Evolutionary conservation across 495 filamentous ascomycete genomes (phyloP), one percentile per base, ranked within the genome.

Genomic region (Chaetomium fimeti): DNA sequence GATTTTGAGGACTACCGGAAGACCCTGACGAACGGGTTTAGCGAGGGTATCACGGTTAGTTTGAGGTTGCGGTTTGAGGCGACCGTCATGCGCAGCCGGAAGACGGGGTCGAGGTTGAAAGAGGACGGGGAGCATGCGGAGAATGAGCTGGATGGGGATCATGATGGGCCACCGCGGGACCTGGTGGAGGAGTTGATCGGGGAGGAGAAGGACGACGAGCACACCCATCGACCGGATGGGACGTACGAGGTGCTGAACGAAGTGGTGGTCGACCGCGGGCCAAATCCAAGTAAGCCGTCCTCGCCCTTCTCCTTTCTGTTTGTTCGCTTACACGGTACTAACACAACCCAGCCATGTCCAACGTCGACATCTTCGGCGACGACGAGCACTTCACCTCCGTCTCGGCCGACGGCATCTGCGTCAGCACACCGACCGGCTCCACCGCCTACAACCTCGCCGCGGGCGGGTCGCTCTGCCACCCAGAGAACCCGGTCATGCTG

Each of bases 361-460:
- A 85, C 54, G 92, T 90, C 45, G 92, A 95, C 71, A 80, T 98
- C 40, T 97, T 97, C 71, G 95, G 95, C 47, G 95, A 97, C 71
- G 90, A 97, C 71, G 91, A 97, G 69, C 91, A 96, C 77, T 93
- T 93, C 77, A 95, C 91, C 7, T 91, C 89, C 1, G 82, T 95
- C 7, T 87, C 90, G 65, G 91, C 91, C 29, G 91, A 97, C 74
- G 92, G 92, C 18, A 81, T 97, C 52, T 96, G 92, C 76, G 88
- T 97, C 51, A 89, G 91, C 11, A 97, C 91, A 24, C 93, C 92
- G 22, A 97, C 91, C 0, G 94, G 94, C 43, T 94, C 90, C 16
- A 98, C 94, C 49, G 94, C 94, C 18, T 98, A 98, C 79, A 98
- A 97, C 70, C 90, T 98, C 45, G 93, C 93, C 0, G 94, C 95